Evolutionary conservation across 2,329 filamentous ascomycete species (phyloP), one percentile per base, ranked within the genome.

Genomic region (Fusarium albidum): DNA sequence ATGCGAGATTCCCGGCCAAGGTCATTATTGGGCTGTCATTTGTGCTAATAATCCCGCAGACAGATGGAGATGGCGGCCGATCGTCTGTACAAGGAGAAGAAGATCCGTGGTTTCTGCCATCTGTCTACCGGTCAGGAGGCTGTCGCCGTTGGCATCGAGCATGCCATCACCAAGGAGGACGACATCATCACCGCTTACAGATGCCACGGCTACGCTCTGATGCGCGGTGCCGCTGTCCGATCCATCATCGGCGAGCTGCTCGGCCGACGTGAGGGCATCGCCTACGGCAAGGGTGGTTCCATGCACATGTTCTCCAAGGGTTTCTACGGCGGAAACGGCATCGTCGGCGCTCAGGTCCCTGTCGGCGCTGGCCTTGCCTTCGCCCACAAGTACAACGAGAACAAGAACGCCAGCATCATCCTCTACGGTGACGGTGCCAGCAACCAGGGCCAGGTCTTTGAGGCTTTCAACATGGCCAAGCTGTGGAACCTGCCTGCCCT

Each of bases 381-480:
- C 71, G 95, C 95, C 57, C 92, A 98, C 82, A 89, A 97, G 82
- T 99, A 99, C 83, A 86, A 87, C 71, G 87, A 84, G 71, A 88
- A 89, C 81, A 89, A 92, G 81, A 94, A 92, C 73, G 89, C 92
- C 61, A 90, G 89, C 61, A 84, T 99, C 67, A 86, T 94, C 63
- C 85, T 99, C 54, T 99, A 99, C 79, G 95, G 95, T 82, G 95
- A 99, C 71, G 95, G 95, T 83, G 95, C 95, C 65, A 91, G 89
- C 83, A 99, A 99, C 84, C 95, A 99, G 83, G 95, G 95, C 64
- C 95, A 99, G 80, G 95, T 99, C 69, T 99, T 99, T 71, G 95
- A 99, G 84, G 93, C 95, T 59, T 99, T 96, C 87, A 99, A 99
- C 88, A 99, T 99, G 95, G 95, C 95, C 61, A 98, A 98, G 86